Conservation (phyloP, 257 asterid species). For the Solanum bukasovii region DNA sequence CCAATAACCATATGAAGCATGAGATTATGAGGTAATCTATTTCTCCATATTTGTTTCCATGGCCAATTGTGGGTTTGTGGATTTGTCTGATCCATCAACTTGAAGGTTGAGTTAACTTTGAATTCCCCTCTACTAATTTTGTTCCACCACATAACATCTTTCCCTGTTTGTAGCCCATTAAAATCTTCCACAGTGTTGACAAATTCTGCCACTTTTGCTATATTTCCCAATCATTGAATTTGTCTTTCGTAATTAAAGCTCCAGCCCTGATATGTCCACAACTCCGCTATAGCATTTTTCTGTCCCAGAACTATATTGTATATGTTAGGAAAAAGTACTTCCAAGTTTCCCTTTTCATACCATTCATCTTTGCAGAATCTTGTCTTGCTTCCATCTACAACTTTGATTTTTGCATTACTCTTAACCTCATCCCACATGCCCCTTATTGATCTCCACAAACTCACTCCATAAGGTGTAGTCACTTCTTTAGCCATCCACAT, state of each 20-base stretch:
- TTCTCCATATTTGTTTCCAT: too few species aligned
- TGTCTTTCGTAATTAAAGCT: background rate
- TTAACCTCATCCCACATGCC: background rate
- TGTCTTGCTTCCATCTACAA: background rate
- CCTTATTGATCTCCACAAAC: background rate
- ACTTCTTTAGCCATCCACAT: background rate
- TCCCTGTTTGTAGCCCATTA: background rate
- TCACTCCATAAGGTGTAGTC: background rate
- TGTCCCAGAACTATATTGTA: background rate
- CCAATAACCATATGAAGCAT: too few species aligned
- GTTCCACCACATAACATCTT: background rate
- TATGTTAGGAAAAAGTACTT: background rate
- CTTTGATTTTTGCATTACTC: background rate
- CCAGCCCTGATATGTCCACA: background rate
- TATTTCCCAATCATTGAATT: background rate
- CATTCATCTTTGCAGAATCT: background rate
- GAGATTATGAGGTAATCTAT: too few species aligned
- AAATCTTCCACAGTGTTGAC: background rate
- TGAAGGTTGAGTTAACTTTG: background rate
- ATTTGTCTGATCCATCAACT: background rate
- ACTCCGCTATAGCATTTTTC: background rate
- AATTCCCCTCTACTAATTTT: background rate
- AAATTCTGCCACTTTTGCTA: background rate
- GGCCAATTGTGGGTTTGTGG: background rate
- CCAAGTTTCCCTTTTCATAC: background rate